Base-by-base conservation (phyloP, 2,329 filamentous ascomycete species). In the Byssoonygena ceratinophila region DNA sequence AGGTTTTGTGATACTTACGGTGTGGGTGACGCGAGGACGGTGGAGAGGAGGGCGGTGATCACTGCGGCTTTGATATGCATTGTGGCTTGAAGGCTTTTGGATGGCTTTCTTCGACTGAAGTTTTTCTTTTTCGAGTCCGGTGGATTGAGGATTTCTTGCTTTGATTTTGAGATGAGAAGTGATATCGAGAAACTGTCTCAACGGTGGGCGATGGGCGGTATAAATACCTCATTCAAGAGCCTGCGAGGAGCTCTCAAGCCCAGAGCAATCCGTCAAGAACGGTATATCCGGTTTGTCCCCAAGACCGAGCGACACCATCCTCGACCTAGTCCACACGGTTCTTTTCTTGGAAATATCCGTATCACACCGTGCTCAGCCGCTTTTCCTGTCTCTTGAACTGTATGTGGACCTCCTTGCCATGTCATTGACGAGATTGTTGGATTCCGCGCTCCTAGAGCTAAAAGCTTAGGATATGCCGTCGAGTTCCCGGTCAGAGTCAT, bases 291-390 rank as follows among this genome's bases (percentile, higher is more conserved):
- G 36, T 11, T 11, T 39, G 32, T 34, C 20, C 22, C 27, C 3
- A 45, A 45, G 20, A 32, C 32, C 41, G 41, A 25, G 25, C 41
- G 41, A 45, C 27, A 11, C 25, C 7, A 31, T 45, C 12, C 27
- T 31, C 12, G 7, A 3, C 41, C 16, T 9, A 16, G 25, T 12
- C 25, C 7, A 29, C n/a, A 29, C 32, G n/a, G 18, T 8, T 12
- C 8, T 40, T 31, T 31, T 20, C 41, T 31, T 7, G 25, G 9
- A 45, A 45, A 32, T 48, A 48, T 48, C 32, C 46, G 32, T 37
- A 48, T 39, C 4, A 4, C 46, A 48, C 46, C 46, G 46, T 39
- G 31, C 46, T n/a, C 46, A 48, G 31, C 46, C 46, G 46, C 6
- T 18, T n/a, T 37, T 5, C n/a, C 7, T 18, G 16, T 31, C n/a